These are phyloP conservation scores for Colletotrichum brevisporum DNA, from an alignment of 2,329 filamentous ascomycete genomes.

Conservation along the genomic window DNA sequence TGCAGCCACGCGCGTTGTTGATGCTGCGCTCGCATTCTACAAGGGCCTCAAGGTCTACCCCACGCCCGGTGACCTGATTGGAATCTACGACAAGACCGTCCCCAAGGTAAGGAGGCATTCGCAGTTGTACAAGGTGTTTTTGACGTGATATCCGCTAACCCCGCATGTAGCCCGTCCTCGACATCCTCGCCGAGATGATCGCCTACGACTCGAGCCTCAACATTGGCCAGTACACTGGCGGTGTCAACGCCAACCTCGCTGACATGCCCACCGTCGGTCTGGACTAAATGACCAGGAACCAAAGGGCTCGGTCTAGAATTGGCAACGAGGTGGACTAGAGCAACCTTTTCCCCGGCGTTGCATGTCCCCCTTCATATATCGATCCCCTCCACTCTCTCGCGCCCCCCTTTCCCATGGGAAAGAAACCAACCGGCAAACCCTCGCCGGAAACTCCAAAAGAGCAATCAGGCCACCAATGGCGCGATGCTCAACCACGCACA, in stretches of 20 bases:
- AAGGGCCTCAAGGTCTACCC: conserved; percentile 99
- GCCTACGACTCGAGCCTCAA: conserved; percentile 85
- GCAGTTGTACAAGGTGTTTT: background rate
- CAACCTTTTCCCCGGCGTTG: background rate
- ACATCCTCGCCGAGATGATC: conserved; percentile 98
- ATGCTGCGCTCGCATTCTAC: conserved; percentile 96
- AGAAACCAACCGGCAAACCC: background rate
- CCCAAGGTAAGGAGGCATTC: conserved; percentile 76
- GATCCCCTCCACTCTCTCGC: conserved; percentile 30
- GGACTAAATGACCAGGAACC: conserved; percentile 58
- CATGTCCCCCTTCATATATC: conserved; percentile 13
- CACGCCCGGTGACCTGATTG: conserved; percentile 90
- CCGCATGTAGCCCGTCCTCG: conserved; percentile 83
- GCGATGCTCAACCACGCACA: conserved; percentile 14
- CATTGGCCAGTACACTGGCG: conserved; percentile 61
- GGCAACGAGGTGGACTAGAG: background rate
- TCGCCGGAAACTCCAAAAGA: conserved; percentile 22
- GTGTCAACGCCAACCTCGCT: conserved; percentile 55
- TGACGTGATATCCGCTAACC: conserved; percentile 40
- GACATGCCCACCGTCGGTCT: conserved; percentile 68
- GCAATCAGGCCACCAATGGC: conserved; percentile 24
- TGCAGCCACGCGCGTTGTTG: conserved; percentile 63
- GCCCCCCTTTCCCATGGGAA: background rate
- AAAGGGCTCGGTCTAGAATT: background rate
- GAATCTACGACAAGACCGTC: conserved; percentile 98